These are phyloP conservation scores for Penicillium hordei DNA, from an alignment of 2,329 filamentous ascomycete species.

Conservation along the genomic window DNA sequence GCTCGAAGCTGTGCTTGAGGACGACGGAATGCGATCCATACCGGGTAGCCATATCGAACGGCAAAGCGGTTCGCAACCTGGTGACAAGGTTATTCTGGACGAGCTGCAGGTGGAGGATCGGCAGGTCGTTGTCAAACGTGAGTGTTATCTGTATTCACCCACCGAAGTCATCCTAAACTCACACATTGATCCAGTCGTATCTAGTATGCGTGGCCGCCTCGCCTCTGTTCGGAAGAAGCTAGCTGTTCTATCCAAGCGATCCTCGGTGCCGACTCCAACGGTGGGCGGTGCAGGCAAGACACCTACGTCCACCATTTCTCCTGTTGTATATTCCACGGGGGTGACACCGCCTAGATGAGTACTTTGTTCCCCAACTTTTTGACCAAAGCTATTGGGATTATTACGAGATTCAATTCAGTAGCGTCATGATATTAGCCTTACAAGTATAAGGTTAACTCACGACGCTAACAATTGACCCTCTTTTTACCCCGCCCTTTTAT, in stretches of 20 bases:
- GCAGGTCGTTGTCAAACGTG: constrained; percentile 51
- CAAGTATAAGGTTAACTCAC: background rate
- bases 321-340: constrained; percentile 34
- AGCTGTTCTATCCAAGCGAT: constrained; percentile 47
- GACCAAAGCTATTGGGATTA: background rate
- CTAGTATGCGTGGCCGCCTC: constrained; percentile 51
- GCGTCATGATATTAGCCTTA: background rate
- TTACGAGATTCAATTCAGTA: background rate
- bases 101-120: constrained; percentile 49
- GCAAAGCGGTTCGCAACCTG: constrained; percentile 29
- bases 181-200: constrained; percentile 40
- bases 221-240: constrained; percentile 51
- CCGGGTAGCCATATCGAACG: constrained; percentile 24
- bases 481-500: background rate
- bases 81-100: constrained; percentile 42
- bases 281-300: constrained; percentile 25
- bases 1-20: constrained; percentile 90
- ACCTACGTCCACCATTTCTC: constrained; percentile 32
- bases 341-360: constrained; percentile 37
- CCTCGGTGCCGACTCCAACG: constrained; percentile 38
- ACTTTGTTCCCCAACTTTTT: background rate
- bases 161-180: background rate
- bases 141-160: constrained; percentile 28
- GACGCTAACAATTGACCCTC: background rate
- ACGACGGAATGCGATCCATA: constrained; percentile 57